Base-by-base conservation (phyloP, 2,329 filamentous ascomycete species). In the Claviceps sp. region DNA sequence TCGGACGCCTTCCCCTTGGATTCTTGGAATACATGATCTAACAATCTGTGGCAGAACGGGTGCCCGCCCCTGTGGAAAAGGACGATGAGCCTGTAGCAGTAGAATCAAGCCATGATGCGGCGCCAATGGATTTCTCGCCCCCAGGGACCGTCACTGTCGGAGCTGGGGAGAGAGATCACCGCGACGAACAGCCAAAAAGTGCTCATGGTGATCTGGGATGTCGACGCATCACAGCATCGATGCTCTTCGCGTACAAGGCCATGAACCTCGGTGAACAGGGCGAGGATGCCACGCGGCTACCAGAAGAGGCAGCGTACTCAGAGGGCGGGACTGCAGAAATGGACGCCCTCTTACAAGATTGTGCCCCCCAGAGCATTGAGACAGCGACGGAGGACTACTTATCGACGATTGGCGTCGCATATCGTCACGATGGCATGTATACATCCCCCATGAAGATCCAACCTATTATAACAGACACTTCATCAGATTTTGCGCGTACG, bases 241-340 rank as follows among this genome's bases (percentile, higher is more conserved):
- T 55, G 44, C 53, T 68, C 42, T 56, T 60, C 48, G 62, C 66
- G 1, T 69, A 68, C 51, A 57, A 56, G 8, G 60, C 62, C 14
- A 64, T 69, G 63, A 62, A 29, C 0, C 8, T 1, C 2, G 16
- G 47, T 7, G 22, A 40, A 5, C 8, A 20, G 20, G 17, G 17
- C 3, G 36, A 14, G 5, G 62, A 17, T 65, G 65, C 1, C 59
- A 22, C 42, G 42, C 14, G 42, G 14, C 22, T 29, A 22, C 16
- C 5, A 20, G 9, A 16, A 6, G n/a, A 26, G 22, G 22, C 11
- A 6, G 42, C 20, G 14, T 29, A 7, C 3, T 3, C 6, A 29
- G 43, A 29, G 4, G 14, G 2, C 2, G 43, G 17, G 43, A 3
- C 23, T 16, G 23, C 1, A 29, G 14, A 29, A 14, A n/a, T 17